phyloP scores from a whole-genome alignment of 306 rosid genomes.

The Casuarina glauca region DNA sequence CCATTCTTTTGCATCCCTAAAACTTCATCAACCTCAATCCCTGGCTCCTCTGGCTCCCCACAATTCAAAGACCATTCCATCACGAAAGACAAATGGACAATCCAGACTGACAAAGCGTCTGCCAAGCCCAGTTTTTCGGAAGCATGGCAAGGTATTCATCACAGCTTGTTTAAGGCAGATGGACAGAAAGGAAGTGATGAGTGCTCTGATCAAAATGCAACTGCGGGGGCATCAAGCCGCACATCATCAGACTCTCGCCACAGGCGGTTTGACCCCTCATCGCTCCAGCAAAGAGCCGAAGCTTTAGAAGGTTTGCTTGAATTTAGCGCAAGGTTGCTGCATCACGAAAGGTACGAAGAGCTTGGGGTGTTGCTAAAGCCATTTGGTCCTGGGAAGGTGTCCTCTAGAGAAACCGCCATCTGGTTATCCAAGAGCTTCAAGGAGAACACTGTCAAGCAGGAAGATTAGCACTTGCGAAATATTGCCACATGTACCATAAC shows the following conservation, averaged over 20 bases:
- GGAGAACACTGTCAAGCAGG: constrained; percentile 61
- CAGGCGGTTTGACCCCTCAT: constrained; percentile 73
- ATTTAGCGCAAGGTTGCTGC: constrained; percentile 93
- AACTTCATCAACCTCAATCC: constrained; percentile 46
- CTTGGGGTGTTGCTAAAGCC: constrained; percentile 96
- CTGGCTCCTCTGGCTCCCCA: constrained; percentile 57
- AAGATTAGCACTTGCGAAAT: constrained; percentile 36
- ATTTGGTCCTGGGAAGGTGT: constrained; percentile 92
- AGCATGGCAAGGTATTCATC: constrained; percentile 72
- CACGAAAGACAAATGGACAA: constrained; percentile 88
- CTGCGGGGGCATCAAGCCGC: constrained; percentile 91
- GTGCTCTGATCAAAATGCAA: constrained; percentile 85
- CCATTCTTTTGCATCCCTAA: constrained; percentile 44
- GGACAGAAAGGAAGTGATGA: constrained; percentile 54
- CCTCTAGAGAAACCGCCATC: constrained; percentile 98
- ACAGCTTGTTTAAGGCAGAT: constrained; percentile 51
- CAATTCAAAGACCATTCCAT: constrained; percentile 57
- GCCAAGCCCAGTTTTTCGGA: constrained; percentile 41
- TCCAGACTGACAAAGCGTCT: constrained; percentile 60
- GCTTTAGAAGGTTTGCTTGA: constrained; percentile 98
- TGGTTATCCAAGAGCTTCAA: constrained; percentile 98
- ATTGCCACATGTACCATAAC: constrained; percentile 29
- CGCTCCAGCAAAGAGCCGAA: constrained; percentile 89
- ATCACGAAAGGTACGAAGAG: constrained; percentile 85
- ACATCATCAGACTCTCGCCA: constrained; percentile 69